Evolutionary conservation across 1,139 yeast genomes (phyloP), one percentile per base, ranked within the genome.

Genomic region (Debaryomyces robertsiae): DNA sequence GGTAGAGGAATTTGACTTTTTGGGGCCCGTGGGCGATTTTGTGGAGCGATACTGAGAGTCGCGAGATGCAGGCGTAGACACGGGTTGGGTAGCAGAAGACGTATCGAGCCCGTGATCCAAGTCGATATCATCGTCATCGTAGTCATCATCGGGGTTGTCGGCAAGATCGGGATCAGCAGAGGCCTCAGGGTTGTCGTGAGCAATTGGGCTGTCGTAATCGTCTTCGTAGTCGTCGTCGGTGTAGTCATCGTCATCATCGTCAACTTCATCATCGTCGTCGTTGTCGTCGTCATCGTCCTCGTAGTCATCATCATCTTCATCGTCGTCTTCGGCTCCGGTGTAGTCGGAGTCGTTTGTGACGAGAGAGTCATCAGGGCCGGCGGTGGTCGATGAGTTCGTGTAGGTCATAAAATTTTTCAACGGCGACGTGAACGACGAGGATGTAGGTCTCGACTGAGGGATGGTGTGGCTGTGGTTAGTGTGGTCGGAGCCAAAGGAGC

Each of bases 401-500:
- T 33, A 23, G 50, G 56, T 56, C 76, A 71, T 72, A 46, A 72
- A 70, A 37, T 61, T 67, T 43, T 71, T 72, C 39, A 73, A 56
- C 9, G 77, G 77, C 2, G 75, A 69, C 0, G 75, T 55, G 45
- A 72, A 70, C 3, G 75, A 59, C 1, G 70, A 52, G 42, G 60
- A 61, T 2, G 75, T 65, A 1, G 75, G 75, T 34, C 73, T 54
- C 34, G 35, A 36, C 17, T 27, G 34, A 19, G 33, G 36, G 9
- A 35, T 19, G 3, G 17, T 16, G 13, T 27, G 30, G 4, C 30
- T 35, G 19, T 30, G 37, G 27, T 28, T 14, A 15, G 22, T 37
- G 16, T 41, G 14, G 18, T 38, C 43, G 3, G 46, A 35, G 9
- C 47, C 44, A 11, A 25, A 11, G 10, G 28, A 25, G 11, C 49